Evolutionary conservation across 306 rosid genomes (phyloP).

Genomic region (Cicer chorassanicum): DNA sequence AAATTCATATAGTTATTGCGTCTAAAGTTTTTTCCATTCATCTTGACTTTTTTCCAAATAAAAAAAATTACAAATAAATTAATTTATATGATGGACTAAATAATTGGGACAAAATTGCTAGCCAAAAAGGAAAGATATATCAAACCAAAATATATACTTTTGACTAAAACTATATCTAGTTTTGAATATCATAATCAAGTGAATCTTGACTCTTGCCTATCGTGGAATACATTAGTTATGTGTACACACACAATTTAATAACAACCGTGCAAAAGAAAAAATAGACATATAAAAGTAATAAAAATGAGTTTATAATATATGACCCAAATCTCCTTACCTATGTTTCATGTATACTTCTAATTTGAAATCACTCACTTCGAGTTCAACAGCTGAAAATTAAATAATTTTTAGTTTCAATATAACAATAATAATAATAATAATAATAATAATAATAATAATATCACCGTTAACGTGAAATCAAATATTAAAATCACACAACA

Average conservation of each 20-base stretch:
- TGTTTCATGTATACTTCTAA: background rate
- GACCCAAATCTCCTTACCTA: background rate
- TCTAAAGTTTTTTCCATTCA: too few relatives aligned
- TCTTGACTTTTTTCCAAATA: too few relatives aligned
- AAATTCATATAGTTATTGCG: too few relatives aligned
- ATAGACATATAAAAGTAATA: background rate
- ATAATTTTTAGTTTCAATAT: too few relatives aligned
- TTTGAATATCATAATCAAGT: background rate
- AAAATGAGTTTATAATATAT: background rate
- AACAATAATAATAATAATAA: too few relatives aligned
- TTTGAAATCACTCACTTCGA: background rate
- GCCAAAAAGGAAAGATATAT: conserved; percentile 10
- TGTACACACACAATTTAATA: background rate
- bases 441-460: too few relatives aligned
- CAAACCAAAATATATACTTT: background rate
- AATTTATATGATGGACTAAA: background rate
- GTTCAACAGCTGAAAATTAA: too few relatives aligned
- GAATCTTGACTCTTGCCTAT: conserved; percentile 27
- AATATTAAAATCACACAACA: too few relatives aligned
- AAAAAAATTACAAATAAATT: background rate
- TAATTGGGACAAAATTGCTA: conserved; percentile 6
- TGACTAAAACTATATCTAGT: background rate
- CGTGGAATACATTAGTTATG: background rate
- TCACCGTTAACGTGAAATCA: too few relatives aligned
- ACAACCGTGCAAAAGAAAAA: background rate